Evolutionary conservation across 163 green algal species (phyloP), one percentile per base, ranked within the genome.

Genomic region (Volvox carteri): DNA sequence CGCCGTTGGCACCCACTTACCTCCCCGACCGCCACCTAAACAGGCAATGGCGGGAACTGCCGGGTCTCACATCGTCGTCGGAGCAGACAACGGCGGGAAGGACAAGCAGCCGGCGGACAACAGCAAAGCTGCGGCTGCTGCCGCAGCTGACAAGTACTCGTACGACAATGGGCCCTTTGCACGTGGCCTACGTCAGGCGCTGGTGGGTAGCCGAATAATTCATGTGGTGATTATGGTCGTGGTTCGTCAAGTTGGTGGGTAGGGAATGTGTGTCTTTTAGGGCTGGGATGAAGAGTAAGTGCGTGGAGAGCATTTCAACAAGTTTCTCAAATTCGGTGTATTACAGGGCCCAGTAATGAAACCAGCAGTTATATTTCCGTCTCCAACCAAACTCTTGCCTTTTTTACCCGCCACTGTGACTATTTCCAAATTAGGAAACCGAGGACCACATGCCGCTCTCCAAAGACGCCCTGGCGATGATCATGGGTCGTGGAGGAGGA

Each of bases 41-140:
- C 83, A 80, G 67, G 67, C 50, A 12, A 73, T 81, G 50, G 12
- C 68, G 25, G 83, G 48, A 0, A 25, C 67, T 23, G 30, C 75
- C 5, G 33, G 50, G n/a, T 30, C 75, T 2, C 50, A 67, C 37
- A 37, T 23, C 58, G 23, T 16, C 2, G 75, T 28, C 21, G 52
- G 70, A 12, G 68, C 70, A 28, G 56, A 19, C 12, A 84, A 39
- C 72, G 89, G 88, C 48, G 73, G 28, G 14, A 80, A 80, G 11
- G 87, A 56, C 84, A 93, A 92, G 86, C 90, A 83, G 19, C 85
- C 90, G 8, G 70, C 91, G 25, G 81, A 77, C 39, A 92, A 92
- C 77, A 85, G 70, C 78, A 93, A 93, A 86, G 52, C 52, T 37
- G 62, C 33, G 33, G n/a, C n/a, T n/a, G n/a, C n/a, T n/a, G n/a